Conservation (phyloP, 1,284 basidiomycete genomes). For the Paramarasmius palmivorus region DNA sequence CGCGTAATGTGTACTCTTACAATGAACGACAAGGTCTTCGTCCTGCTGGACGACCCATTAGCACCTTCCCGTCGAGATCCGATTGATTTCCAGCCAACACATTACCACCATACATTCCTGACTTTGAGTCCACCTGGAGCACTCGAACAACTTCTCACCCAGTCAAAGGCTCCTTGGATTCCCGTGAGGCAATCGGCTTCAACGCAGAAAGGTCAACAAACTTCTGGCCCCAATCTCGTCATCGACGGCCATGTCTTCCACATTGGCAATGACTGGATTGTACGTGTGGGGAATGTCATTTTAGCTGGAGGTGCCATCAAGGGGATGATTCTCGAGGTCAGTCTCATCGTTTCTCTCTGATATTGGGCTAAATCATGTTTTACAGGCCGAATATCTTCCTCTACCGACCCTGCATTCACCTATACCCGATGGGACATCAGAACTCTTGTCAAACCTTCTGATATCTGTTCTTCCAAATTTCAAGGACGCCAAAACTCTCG, state of each 20-base stretch:
- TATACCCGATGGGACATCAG: conserved; percentile 62
- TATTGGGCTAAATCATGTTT: neutral
- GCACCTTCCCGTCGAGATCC: conserved; percentile 67
- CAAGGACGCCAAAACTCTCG: conserved; percentile 66
- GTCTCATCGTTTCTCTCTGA: conserved; percentile 15
- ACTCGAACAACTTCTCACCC: conserved; percentile 68
- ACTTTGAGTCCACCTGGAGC: conserved; percentile 71
- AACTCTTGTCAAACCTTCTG: conserved; percentile 69
- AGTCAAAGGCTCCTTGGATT: conserved; percentile 73
- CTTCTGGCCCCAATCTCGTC: conserved; percentile 58
- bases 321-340: conserved; percentile 78
- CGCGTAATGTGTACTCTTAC: conserved; percentile 71
- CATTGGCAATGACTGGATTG: conserved; percentile 78
- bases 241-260: conserved; percentile 70
- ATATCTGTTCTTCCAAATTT: conserved; percentile 72
- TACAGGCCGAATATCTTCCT: conserved; percentile 76
- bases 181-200: conserved; percentile 56
- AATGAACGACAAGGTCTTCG: conserved; percentile 77
- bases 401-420: conserved; percentile 63
- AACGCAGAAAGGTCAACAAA: conserved; percentile 47
- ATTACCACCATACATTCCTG: conserved; percentile 73
- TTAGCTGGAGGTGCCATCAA: conserved; percentile 70
- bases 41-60: conserved; percentile 69
- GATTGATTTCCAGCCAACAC: conserved; percentile 52
- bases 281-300: conserved; percentile 76